Base-by-base conservation (phyloP, 2,329 filamentous ascomycete genomes). In the Mollisia scopiformis region DNA sequence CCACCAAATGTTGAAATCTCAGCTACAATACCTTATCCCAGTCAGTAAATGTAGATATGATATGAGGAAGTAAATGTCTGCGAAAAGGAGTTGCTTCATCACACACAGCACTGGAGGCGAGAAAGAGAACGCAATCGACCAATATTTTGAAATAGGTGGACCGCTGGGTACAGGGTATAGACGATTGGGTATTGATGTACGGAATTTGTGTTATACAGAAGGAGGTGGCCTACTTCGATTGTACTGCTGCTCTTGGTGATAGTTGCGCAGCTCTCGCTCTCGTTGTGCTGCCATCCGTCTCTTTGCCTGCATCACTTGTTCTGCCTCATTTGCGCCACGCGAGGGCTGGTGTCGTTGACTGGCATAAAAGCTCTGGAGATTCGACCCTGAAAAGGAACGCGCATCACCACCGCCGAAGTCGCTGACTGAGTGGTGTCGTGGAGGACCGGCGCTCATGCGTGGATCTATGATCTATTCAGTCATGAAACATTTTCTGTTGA, bases 191-290 rank as follows among this genome's bases (percentile, higher is more conserved):
- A 64, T 62, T 56, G 35, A 43, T 56, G 62, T 61, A 66, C 58
- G 67, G 62, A 68, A 62, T 68, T 65, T 62, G 68, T 82, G 85
- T 85, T 88, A 90, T 86, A 85, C 84, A 86, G 85, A 83, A 84
- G 85, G 86, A 86, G 87, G 85, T 79, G 88, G 88, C 90, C 88
- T 92, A 98, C 95, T 97, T 92, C 94, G 89, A 84, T 98, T 96
- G 82, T 96, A 98, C 88, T 99, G 95, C 87, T 99, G 95, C 87
- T 99, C 95, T 82, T 97, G 96, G 82, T 99, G 95, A 82, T 98
- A 97, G 81, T 98, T 99, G 80, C 95, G 92, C 79, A 99, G 89
- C 83, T 99, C 95, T 80, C 94, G 91, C 84, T 99, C 95, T 80
- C 95, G 92, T 82, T 98, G 95, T 77, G 95, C 95, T 74, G 95